Conservation (phyloP, 2,329 filamentous ascomycete genomes). For the Fusarium buharicum region DNA sequence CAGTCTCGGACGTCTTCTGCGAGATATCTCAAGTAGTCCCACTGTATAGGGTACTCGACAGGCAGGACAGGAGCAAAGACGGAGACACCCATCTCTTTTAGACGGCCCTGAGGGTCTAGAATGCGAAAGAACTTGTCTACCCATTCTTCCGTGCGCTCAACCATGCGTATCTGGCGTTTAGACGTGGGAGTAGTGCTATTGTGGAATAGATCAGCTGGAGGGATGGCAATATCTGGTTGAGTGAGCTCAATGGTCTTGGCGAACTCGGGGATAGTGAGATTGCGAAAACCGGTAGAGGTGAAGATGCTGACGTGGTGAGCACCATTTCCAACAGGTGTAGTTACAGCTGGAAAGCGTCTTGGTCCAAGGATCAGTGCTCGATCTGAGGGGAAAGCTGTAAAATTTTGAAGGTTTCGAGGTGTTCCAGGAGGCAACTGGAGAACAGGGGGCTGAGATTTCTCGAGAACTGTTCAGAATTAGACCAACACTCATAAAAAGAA, state of each 20-base stretch:
- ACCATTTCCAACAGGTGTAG: constrained; percentile 76
- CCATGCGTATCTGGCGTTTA: constrained; percentile 85
- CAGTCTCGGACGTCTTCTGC: constrained; percentile 67
- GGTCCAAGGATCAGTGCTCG: constrained; percentile 78
- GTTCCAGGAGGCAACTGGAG: constrained; percentile 55
- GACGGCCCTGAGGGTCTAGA: constrained; percentile 43
- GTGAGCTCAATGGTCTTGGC: constrained; percentile 70
- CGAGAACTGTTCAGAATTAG: constrained; percentile 60
- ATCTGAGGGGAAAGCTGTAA: constrained; percentile 76
- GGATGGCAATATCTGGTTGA: constrained; percentile 82
- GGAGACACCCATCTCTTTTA: constrained; percentile 49
- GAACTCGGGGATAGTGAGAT: constrained; percentile 76
- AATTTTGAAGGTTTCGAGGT: constrained; percentile 74
- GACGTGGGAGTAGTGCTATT: constrained; percentile 64
- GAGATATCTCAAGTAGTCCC: constrained; percentile 80
- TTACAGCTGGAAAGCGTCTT: constrained; percentile 79
- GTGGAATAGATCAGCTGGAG: constrained; percentile 75
- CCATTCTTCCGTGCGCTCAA: constrained; percentile 86
- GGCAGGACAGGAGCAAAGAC: constrained; percentile 78
- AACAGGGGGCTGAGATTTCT: constrained; percentile 63
- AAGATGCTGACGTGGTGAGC: constrained; percentile 78
- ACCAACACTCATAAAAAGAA: not conserved
- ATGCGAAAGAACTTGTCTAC: constrained; percentile 71
- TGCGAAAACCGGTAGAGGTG: constrained; percentile 86
- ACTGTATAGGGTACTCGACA: constrained; percentile 78